A percentile compares a stretch with the other conserved stretches of the same genome.
These are phyloP conservation scores for Beauveria pseudobassiana DNA, from an alignment of 2,329 filamentous ascomycete genomes.

Conservation along the genomic window DNA sequence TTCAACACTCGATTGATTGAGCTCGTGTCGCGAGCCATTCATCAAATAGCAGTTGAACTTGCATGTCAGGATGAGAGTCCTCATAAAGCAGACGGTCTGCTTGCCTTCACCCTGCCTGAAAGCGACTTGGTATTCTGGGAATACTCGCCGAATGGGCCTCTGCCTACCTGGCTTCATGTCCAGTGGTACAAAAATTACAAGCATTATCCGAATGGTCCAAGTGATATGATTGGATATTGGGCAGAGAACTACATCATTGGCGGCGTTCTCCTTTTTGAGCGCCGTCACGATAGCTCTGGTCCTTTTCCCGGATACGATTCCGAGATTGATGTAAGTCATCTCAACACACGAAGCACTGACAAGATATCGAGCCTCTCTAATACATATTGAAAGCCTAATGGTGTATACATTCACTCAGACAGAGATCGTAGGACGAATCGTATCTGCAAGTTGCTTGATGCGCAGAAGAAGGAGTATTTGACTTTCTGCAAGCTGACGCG, in stretches of 20 bases:
- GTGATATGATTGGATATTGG: slow-evolving; percentile 17
- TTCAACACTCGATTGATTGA: slow-evolving; percentile 26
- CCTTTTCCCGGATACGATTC: not conserved
- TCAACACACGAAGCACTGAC: too few relatives aligned
- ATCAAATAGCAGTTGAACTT: slow-evolving; percentile 22
- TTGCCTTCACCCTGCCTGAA: slow-evolving; percentile 17
- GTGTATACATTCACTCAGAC: slow-evolving; percentile 14
- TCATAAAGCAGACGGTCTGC: slow-evolving; percentile 19
- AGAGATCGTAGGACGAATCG: slow-evolving; percentile 12
- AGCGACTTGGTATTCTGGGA: slow-evolving; percentile 3
- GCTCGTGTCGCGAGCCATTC: slow-evolving; percentile 21
- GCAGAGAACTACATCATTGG: slow-evolving; percentile 15
- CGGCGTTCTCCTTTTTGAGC: slow-evolving; percentile 2
- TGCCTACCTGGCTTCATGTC: slow-evolving; percentile 18
- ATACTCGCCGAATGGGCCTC: slow-evolving; percentile 15
- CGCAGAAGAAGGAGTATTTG: slow-evolving; percentile 15
- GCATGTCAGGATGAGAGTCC: slow-evolving; percentile 16
- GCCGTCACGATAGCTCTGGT: not conserved
- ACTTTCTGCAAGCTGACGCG: slow-evolving; percentile 11
- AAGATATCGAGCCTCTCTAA: too few relatives aligned
- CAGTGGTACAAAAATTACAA: slow-evolving; percentile 14
- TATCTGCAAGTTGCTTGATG: slow-evolving; percentile 15
- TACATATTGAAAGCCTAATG: not conserved
- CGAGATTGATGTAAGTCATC: not conserved
- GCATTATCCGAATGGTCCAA: slow-evolving; percentile 15